Conservation (phyloP, 305 asterid species). For the Stenogyne calaminthoides region DNA sequence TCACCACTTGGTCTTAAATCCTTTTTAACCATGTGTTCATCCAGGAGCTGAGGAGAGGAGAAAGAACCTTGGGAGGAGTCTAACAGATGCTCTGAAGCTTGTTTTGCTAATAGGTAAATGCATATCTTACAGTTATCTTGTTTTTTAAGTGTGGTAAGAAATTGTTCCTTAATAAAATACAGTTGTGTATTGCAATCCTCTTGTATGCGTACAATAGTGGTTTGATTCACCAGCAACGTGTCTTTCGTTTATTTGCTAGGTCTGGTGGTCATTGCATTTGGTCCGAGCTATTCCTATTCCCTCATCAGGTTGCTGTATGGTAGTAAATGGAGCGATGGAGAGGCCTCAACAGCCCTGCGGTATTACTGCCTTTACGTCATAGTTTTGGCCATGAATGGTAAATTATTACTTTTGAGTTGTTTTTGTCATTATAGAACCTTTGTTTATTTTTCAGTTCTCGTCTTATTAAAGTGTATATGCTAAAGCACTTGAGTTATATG, state of each 20-base stretch:
- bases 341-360: slow-evolving; percentile 83
- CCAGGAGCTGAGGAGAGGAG: slow-evolving; percentile 62
- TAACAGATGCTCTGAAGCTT: slow-evolving; percentile 91
- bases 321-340: slow-evolving; percentile 97
- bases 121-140: slow-evolving; percentile 11
- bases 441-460: not conserved
- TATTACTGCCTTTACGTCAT: slow-evolving; percentile 84
- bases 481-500: not conserved
- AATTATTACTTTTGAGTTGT: slow-evolving; percentile 22
- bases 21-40: not conserved
- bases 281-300: slow-evolving; percentile 96
- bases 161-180: not conserved
- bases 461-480: not conserved
- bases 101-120: slow-evolving; percentile 84
- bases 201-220: too few species aligned
- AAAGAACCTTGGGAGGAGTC: slow-evolving; percentile 64
- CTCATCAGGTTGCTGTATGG: slow-evolving; percentile 86
- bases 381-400: slow-evolving; percentile 92
- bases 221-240: too few species aligned
- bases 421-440: not conserved
- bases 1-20: not conserved
- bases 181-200: too few species aligned
- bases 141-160: slow-evolving; percentile 3
- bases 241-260: slow-evolving; percentile 44
- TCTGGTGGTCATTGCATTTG: slow-evolving; percentile 80